Evolutionary conservation across 2,329 filamentous ascomycete genomes (phyloP).

Genomic region (Pseudocercospora ulei): DNA sequence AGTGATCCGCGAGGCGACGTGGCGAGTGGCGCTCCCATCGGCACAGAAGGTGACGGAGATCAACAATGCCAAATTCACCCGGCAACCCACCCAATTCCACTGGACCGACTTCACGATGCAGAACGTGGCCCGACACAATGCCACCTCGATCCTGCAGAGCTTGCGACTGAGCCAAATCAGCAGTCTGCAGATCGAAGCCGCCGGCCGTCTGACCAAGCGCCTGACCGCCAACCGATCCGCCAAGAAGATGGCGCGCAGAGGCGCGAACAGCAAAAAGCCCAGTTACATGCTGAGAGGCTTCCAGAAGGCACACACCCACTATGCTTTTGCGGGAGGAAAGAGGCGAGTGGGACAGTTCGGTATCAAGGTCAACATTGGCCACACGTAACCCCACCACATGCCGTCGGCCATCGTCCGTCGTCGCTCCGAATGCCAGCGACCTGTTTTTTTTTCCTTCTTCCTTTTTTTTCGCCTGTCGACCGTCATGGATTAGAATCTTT

Average conservation of each 20-base stretch:
- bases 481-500: too few relatives aligned
- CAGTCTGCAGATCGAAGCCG: slow-evolving; percentile 28
- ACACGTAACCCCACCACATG: slow-evolving; percentile 22
- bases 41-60: slow-evolving; percentile 23
- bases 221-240: slow-evolving; percentile 31
- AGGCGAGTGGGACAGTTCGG: slow-evolving; percentile 31
- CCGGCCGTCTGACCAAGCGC: slow-evolving; percentile 32
- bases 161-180: slow-evolving; percentile 28
- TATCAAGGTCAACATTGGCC: slow-evolving; percentile 28
- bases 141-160: slow-evolving; percentile 23
- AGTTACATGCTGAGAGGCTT: slow-evolving; percentile 28
- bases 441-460: too few relatives aligned
- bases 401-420: too few relatives aligned
- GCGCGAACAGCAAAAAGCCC: slow-evolving; percentile 27
- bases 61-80: slow-evolving; percentile 24
- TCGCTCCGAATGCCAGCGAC: too few relatives aligned
- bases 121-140: slow-evolving; percentile 17
- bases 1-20: slow-evolving; percentile 31
- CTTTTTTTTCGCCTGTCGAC: too few relatives aligned
- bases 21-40: slow-evolving; percentile 29
- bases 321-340: slow-evolving; percentile 27
- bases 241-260: slow-evolving; percentile 29
- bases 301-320: slow-evolving; percentile 26
- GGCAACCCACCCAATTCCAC: slow-evolving; percentile 19
- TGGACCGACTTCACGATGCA: slow-evolving; percentile 22